Base-by-base conservation (phyloP, 352 stramenopile species). In the Phytophthora europaea region DNA sequence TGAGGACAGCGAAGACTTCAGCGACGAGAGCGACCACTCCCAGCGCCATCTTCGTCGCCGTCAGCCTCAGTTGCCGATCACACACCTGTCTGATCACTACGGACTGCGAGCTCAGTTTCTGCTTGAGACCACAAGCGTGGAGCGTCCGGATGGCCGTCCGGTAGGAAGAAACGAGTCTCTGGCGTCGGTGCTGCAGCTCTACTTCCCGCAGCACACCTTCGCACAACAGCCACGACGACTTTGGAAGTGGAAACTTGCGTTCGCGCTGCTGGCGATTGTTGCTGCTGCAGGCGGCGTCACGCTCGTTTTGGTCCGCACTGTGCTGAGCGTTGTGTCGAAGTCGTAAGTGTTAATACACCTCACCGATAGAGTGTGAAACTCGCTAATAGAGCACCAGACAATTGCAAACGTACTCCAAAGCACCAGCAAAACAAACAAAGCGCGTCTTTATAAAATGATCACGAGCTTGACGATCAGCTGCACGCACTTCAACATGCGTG, bases 31-130 rank as follows among this genome's bases (percentile, higher is more conserved):
- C 15, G 61, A 77, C 28, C 51, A 75, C 12, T 38, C 36, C 9
- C 47, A 65, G 0, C 60, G 61, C 61, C 20, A 23, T n/a, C 58
- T 72, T 59, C 51, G 53, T 59, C 61, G 55, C 8, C 67, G 52
- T 5, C 56, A 70, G 40, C 60, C 50, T 6, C 58, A 67, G 33
- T 54, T 93, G 54, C 87, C 89, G 20, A 85, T 95, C 76, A 92
- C 89, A 34, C 85, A 95, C 60, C 68, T 95, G 67, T 95, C 89
- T 6, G 89, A 95, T 58, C 89, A 95, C 61, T 95, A 94, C 54
- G 89, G 80, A 4, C 61, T 95, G 50, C 72, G 69, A 10, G 82
- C 83, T 2, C 71, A 84, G 33, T 91, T 95, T 56, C 57, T 76
- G 57, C 65, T 95, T 5, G 74, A 90, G 63, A 75, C 79, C 22